Conservation (phyloP, 1,284 basidiomycete species). For the Ganoderma multipileum region DNA sequence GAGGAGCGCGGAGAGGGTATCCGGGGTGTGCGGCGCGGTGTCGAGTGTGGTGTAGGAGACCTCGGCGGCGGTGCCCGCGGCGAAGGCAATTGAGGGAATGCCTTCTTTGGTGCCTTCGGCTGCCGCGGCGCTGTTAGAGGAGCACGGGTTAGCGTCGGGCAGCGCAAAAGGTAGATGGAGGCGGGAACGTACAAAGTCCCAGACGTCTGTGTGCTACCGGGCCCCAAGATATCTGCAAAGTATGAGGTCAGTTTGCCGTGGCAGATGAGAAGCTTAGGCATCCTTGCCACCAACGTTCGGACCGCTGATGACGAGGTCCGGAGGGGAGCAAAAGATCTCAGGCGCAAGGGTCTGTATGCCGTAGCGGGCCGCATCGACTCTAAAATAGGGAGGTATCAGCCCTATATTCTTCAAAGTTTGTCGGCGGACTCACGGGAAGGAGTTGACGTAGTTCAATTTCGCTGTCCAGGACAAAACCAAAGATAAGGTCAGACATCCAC, state of each 20-base stretch:
- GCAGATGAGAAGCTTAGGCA: background rate
- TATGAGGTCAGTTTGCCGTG: background rate
- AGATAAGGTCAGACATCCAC: background rate
- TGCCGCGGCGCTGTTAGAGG: constrained; percentile 51
- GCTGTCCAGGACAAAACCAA: constrained; percentile 23
- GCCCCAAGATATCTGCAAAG: constrained; percentile 48
- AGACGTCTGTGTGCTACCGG: constrained; percentile 41
- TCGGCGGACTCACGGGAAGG: constrained; percentile 35
- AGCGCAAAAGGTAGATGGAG: background rate
- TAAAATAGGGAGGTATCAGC: constrained; percentile 11
- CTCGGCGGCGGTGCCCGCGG: constrained; percentile 46
- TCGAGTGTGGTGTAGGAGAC: constrained; percentile 54
- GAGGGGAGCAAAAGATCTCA: constrained; percentile 47
- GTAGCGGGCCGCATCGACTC: constrained; percentile 50
- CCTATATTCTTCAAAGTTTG: background rate
- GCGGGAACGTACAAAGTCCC: constrained; percentile 53
- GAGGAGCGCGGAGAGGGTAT: constrained; percentile 45
- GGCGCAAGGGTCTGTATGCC: constrained; percentile 56
- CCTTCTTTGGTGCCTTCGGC: constrained; percentile 52
- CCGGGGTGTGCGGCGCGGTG: constrained; percentile 39
- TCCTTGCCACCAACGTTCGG: constrained; percentile 46
- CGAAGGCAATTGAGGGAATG: constrained; percentile 58
- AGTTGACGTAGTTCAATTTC: constrained; percentile 46
- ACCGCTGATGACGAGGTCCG: constrained; percentile 58
- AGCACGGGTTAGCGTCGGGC: background rate